Percentiles rank a stretch among this genome's conserved stretches.
Evolutionary conservation across 129 eudicot genomes (phyloP).

Genomic region (Solidago caesia): DNA sequence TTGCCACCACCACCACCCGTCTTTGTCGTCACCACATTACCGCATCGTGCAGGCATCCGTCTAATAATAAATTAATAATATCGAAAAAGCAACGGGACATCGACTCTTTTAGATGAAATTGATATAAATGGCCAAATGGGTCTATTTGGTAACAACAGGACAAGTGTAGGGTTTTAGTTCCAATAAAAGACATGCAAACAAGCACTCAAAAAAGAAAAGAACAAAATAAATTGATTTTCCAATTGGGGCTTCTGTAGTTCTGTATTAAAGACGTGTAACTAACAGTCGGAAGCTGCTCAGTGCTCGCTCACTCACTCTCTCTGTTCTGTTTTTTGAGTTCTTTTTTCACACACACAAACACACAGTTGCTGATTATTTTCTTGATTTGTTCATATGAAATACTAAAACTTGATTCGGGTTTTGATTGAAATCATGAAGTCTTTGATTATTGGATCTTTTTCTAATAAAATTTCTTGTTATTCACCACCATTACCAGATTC

Average conservation of each 20-base stretch:
- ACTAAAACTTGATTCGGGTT: conserved; percentile 19
- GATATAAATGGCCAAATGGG: background rate
- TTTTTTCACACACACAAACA: background rate
- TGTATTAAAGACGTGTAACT: conserved; percentile 1
- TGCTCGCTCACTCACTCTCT: background rate
- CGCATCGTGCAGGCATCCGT: too few species aligned
- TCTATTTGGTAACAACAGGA: conserved; percentile 1
- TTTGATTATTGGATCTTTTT: conserved; percentile 35
- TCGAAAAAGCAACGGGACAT: too few species aligned
- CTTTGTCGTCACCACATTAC: too few species aligned
- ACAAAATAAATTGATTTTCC: background rate
- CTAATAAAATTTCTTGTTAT: conserved; percentile 26
- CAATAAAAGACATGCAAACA: background rate
- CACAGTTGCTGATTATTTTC: background rate
- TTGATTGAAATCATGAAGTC: conserved; percentile 31
- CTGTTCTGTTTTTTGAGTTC: background rate
- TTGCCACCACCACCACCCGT: too few species aligned
- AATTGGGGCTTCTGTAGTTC: conserved; percentile 1
- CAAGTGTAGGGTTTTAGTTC: background rate
- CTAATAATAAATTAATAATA: too few species aligned
- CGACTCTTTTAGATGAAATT: too few species aligned
- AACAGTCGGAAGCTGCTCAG: background rate
- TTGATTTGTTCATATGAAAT: conserved; percentile 19
- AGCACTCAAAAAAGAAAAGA: background rate
- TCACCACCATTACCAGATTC: conserved; percentile 29